phyloP scores from a whole-genome alignment of 177 flowering plant genomes.

The Vitis hybrid region DNA sequence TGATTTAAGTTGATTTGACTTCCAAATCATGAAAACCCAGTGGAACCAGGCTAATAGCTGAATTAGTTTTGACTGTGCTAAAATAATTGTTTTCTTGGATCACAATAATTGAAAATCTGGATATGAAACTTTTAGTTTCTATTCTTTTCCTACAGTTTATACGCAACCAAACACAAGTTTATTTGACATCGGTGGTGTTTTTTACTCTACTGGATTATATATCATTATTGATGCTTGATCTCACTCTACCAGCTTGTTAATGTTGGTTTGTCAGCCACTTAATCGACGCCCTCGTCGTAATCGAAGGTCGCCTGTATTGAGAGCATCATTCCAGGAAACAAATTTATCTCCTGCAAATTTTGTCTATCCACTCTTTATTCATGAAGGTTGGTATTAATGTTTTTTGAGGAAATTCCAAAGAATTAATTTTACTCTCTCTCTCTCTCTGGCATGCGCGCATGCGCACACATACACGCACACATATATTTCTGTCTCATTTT shows the following conservation, averaged over 20 bases:
- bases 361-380: slow-evolving; percentile 94
- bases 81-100: too few species aligned
- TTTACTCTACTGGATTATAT: neutral
- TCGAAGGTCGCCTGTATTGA: slow-evolving; percentile 62
- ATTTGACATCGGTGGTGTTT: too few species aligned
- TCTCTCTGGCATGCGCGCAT: neutral
- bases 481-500: neutral
- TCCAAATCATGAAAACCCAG: too few species aligned
- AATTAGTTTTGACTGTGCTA: too few species aligned
- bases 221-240: neutral
- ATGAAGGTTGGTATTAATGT: slow-evolving; percentile 71
- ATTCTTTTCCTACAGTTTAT: too few species aligned
- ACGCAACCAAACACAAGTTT: too few species aligned
- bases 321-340: slow-evolving; percentile 92
- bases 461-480: too few species aligned
- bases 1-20: too few species aligned
- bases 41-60: too few species aligned
- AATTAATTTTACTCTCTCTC: neutral
- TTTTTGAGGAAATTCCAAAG: neutral
- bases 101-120: too few species aligned
- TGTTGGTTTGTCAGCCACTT: slow-evolving; percentile 51
- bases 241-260: neutral
- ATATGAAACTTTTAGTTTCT: too few species aligned
- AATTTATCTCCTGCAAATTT: slow-evolving; percentile 76
- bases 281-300: slow-evolving; percentile 86